Evolutionary conservation across 306 rosid genomes (phyloP).

Genomic region (Pyrus communis): DNA sequence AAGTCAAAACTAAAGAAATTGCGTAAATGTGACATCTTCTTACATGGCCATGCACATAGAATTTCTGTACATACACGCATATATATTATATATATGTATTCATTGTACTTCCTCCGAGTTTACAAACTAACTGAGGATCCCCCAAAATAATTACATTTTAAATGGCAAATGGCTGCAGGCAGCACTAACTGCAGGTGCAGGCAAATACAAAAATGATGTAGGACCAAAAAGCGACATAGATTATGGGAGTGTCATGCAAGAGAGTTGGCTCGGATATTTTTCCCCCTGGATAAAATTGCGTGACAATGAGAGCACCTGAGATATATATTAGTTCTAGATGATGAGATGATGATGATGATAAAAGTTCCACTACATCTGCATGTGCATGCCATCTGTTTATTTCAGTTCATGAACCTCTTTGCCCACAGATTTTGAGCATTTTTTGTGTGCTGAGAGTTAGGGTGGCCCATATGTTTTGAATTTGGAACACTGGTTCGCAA

Average conservation of each 20-base stretch:
- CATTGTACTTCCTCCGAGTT: not conserved
- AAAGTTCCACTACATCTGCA: not conserved
- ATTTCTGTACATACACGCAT: too few species aligned
- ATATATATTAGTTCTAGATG: not conserved
- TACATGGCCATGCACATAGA: too few species aligned
- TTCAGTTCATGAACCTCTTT: too few species aligned
- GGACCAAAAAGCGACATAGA: not conserved
- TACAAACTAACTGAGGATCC: not conserved
- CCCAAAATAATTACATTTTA: too few species aligned
- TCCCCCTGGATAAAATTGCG: not conserved
- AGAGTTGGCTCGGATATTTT: not conserved
- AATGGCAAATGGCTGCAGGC: not conserved
- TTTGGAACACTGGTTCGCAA: constrained; percentile 1
- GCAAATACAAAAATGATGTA: not conserved
- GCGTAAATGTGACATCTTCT: too few species aligned
- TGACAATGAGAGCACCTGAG: not conserved
- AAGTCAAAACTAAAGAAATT: too few species aligned
- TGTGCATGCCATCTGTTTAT: not conserved
- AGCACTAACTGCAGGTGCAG: too few species aligned
- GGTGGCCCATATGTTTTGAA: not conserved
- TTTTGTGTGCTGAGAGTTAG: not conserved
- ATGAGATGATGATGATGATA: not conserved
- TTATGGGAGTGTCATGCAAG: not conserved
- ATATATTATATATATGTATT: not conserved
- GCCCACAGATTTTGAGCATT: constrained; percentile 1